phyloP scores from a whole-genome alignment of 306 rosid species.

The Myrica gale region DNA sequence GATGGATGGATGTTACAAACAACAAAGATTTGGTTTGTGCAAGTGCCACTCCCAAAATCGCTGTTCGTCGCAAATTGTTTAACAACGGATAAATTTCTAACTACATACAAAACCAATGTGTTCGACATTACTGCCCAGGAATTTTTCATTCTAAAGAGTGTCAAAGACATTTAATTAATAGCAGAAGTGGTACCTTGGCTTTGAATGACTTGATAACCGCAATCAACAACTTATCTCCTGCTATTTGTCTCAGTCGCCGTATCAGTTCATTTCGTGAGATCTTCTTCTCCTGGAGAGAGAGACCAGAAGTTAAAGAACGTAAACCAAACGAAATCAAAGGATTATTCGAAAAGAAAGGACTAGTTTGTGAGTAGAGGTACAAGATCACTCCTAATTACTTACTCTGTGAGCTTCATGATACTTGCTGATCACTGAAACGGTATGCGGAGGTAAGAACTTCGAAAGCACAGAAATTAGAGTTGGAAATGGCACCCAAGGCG shows the following conservation, averaged over 20 bases:
- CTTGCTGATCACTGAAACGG: constrained; percentile 48
- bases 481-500: constrained; percentile 87
- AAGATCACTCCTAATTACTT: constrained; percentile 26
- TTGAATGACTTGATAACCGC: constrained; percentile 60
- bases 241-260: constrained; percentile 56
- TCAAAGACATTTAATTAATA: neutral
- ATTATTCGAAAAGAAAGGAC: neutral
- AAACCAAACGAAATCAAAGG: neutral
- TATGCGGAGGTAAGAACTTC: constrained; percentile 45
- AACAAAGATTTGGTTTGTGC: too few relatives aligned
- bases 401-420: constrained; percentile 53
- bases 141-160: constrained; percentile 1
- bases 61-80: neutral
- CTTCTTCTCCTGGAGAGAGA: constrained; percentile 49
- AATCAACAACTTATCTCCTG: constrained; percentile 67
- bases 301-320: constrained; percentile 1
- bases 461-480: constrained; percentile 59
- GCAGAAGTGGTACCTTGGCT: constrained; percentile 40
- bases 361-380: neutral
- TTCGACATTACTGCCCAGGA: neutral
- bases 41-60: too few relatives aligned
- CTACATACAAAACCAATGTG: constrained; percentile 12
- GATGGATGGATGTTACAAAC: neutral
- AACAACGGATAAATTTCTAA: neutral
- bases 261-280: constrained; percentile 58